Evolutionary conservation across 768 basidiomycete species (phyloP), one percentile per base, ranked within the genome.

Genomic region (Suillus americanus): DNA sequence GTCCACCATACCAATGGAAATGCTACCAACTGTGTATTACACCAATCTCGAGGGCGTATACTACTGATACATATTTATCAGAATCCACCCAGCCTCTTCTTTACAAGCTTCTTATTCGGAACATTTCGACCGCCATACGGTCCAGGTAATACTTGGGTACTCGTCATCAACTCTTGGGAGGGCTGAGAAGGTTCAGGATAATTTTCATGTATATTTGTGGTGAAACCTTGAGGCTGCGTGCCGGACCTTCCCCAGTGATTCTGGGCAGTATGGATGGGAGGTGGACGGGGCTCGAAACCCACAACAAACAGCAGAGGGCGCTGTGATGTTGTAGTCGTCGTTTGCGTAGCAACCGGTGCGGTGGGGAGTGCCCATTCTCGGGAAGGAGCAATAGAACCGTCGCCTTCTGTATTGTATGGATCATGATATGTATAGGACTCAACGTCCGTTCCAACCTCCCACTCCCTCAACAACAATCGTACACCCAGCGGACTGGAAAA

Each of bases 71-170:
- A 56, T 30, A 59, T 25, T 28, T 45, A 60, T 83, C 75, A 94
- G 72, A 94, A 94, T 9, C 92, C 92, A 12, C 89, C 90, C 48
- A 92, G 51, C 28, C 91, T 80, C 76, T 89, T 93, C 79, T 88
- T 91, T 25, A 67, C 72, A 33, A 75, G 63, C 72, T 86, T 89
- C 77, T 84, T 90, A 6, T 67, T 71, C 16, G 69, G 68, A 18
- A 65, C 64, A 30, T 81, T 82, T 46, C 89, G 82, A 28, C 89
- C 90, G 40, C 91, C 92, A 75, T 86, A 86, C 0, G 81, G 84
- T 3, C 92, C 92, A 5, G 91, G 85, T 12, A 91, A 73, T 8
- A 88, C 75, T 72, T 94, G 92, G 2, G 92, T 94, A 67, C 84
- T 92, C 41, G 80, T 75, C 76, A 85, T 77, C 18, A 77, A 66